Conservation (phyloP, 192 early-diverging fungal genomes). For the Rhizophagus prolifer region DNA sequence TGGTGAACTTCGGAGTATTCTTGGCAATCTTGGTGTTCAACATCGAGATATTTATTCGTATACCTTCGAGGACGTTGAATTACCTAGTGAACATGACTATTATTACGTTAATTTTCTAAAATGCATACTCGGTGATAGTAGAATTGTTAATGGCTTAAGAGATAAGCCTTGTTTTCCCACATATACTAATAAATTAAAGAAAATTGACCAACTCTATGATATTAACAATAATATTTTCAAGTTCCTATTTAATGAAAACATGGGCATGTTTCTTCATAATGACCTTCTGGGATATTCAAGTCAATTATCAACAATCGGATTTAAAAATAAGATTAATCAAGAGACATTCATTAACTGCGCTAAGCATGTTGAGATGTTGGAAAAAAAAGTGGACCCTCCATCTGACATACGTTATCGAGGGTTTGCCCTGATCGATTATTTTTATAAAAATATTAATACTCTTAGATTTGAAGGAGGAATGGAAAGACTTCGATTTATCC, state of each 20-base stretch:
- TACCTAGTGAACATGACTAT: neutral
- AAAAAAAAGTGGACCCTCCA: neutral
- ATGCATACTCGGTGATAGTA: neutral
- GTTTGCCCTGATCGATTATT: neutral
- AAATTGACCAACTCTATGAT: neutral
- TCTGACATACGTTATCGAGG: constrained; percentile 12
- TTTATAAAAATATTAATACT: neutral
- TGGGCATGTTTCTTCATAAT: neutral
- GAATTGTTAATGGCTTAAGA: neutral
- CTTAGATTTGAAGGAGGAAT: too few species aligned
- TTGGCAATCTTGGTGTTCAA: neutral
- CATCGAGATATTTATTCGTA: neutral
- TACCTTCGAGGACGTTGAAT: constrained; percentile 1
- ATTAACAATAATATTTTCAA: neutral
- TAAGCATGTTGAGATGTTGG: neutral
- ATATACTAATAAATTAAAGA: neutral
- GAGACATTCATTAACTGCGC: neutral
- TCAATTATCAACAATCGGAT: neutral
- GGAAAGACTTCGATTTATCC: neutral
- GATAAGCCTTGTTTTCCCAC: neutral
- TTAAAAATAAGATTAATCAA: neutral
- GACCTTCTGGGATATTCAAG: neutral
- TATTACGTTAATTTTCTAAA: neutral
- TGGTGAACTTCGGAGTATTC: too few species aligned
- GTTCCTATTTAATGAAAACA: neutral